These are phyloP conservation scores for Rhodotorula sp. DNA, from an alignment of 1,284 basidiomycete species.

Conservation along the genomic window DNA sequence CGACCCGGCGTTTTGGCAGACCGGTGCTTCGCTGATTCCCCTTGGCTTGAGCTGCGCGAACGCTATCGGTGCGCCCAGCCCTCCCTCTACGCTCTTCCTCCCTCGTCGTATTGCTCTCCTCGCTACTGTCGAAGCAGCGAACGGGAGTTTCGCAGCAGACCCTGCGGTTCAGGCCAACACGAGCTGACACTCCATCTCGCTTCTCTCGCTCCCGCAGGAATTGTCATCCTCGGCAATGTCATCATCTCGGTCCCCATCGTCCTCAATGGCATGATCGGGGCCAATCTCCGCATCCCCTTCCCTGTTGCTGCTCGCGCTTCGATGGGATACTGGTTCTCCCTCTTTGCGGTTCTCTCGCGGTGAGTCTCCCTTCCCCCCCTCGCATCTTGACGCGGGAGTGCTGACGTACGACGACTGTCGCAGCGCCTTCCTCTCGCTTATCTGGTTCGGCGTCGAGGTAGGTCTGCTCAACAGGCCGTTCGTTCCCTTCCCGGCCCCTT, in stretches of 20 bases:
- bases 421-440: constrained; percentile 60
- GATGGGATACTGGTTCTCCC: constrained; percentile 70
- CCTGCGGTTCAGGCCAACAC: not conserved
- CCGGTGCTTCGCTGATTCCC: constrained; percentile 19
- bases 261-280: constrained; percentile 44
- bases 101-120: not conserved
- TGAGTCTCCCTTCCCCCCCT: no score
- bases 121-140: not conserved
- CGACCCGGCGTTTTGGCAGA: constrained; percentile 27
- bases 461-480: constrained; percentile 49
- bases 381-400: no score
- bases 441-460: constrained; percentile 53
- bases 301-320: constrained; percentile 71
- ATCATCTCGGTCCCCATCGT: constrained; percentile 22
- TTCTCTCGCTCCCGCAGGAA: not conserved
- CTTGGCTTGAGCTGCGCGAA: constrained; percentile 14
- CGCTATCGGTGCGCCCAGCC: constrained; percentile 9
- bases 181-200: not conserved
- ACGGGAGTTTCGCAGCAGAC: no score
- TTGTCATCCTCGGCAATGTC: constrained; percentile 16
- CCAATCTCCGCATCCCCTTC: constrained; percentile 64
- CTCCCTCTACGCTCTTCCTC: constrained; percentile 2
- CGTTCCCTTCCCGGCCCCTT: constrained; percentile 30
- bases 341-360: constrained; percentile 68
- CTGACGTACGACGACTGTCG: no score